Percentiles rank a stretch among this genome's conserved stretches.
Conservation (phyloP, 139 green algal species). For the Volvox reticuliferus region DNA sequence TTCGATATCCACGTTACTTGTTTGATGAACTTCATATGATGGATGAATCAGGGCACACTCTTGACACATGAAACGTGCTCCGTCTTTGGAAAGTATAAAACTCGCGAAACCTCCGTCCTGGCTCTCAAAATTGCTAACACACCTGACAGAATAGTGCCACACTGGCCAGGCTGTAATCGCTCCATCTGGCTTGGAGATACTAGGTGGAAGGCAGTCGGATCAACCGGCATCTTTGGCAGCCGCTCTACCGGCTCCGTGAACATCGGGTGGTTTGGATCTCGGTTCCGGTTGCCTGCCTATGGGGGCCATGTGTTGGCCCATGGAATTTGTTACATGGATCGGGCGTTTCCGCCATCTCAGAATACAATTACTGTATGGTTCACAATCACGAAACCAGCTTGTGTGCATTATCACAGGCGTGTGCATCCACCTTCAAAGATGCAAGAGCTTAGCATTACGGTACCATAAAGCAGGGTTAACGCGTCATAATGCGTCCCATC, state of each 20-base stretch:
- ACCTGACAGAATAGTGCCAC: neutral
- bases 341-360: too few species aligned
- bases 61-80: neutral
- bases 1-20: neutral
- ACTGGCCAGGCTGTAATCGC: neutral
- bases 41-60: neutral
- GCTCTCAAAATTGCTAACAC: neutral
- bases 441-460: too few species aligned
- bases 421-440: too few species aligned
- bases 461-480: too few species aligned
- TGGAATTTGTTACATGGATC: too few species aligned
- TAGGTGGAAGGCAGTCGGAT: conserved; percentile 8
- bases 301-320: too few species aligned
- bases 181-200: too few species aligned
- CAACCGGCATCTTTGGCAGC: neutral
- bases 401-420: too few species aligned
- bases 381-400: too few species aligned
- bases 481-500: too few species aligned
- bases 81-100: too few species aligned
- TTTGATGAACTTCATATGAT: neutral
- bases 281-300: conserved; percentile 16
- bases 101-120: neutral
- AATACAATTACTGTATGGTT: too few species aligned
- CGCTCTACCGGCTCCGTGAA: neutral
- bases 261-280: conserved; percentile 38